Evolutionary conservation across 2,329 filamentous ascomycete species (phyloP).

Genomic region (Aspergillus persii): DNA sequence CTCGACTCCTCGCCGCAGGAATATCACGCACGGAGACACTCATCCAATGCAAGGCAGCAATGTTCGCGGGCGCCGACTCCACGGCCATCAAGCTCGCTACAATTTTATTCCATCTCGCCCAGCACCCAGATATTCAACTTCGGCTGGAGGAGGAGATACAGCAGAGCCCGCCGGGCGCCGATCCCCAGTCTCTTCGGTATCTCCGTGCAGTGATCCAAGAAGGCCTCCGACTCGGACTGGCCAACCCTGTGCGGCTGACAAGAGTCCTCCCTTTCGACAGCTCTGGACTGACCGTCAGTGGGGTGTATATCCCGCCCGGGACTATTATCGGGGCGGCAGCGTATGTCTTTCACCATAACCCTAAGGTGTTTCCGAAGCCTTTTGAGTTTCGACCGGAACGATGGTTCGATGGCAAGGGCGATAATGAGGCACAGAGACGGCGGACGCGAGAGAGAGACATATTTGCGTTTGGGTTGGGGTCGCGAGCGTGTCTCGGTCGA

Average conservation of each 20-base stretch:
- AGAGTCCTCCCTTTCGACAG: not conserved
- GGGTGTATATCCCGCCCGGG: not conserved
- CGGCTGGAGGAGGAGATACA: not conserved
- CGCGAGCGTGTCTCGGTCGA: slow-evolving; percentile 1
- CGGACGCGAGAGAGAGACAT: not conserved
- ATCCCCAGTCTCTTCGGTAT: not conserved
- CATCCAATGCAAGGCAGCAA: slow-evolving; percentile 1
- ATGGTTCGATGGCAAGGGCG: not conserved
- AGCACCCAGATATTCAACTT: not conserved
- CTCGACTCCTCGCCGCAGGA: not conserved
- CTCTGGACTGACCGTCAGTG: not conserved
- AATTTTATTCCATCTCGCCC: slow-evolving; percentile 6
- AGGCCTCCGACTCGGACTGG: slow-evolving; percentile 5
- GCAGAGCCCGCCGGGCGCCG: not conserved
- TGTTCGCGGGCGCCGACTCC: slow-evolving; percentile 3
- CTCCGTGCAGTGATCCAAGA: not conserved
- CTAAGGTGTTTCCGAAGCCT: not conserved
- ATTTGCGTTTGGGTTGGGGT: slow-evolving; percentile 4
- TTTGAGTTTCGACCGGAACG: slow-evolving; percentile 3
- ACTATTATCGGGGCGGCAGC: not conserved
- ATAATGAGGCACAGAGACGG: not conserved
- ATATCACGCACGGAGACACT: not conserved
- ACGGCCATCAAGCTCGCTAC: slow-evolving; percentile 1
- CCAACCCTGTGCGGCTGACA: slow-evolving; percentile 2
- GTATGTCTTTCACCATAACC: slow-evolving; percentile 1